A percentile compares a stretch with the other conserved stretches of the same genome.
These are phyloP conservation scores for Fusarium liriodendri DNA, from an alignment of 2,329 filamentous ascomycete genomes.

Conservation along the genomic window DNA sequence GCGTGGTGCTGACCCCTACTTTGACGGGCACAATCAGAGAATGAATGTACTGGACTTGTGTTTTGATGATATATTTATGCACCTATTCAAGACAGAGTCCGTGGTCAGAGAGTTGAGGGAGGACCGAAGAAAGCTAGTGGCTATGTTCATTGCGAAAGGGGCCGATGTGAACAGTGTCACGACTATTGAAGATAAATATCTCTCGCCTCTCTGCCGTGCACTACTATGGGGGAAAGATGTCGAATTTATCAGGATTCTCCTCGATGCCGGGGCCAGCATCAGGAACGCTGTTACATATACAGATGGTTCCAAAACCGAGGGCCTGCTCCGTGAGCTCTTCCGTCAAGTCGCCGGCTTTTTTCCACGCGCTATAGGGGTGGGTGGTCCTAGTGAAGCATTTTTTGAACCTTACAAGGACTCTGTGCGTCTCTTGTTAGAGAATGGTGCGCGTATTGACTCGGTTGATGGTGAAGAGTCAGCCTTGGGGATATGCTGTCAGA, in stretches of 20 bases:
- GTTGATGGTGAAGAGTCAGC: background rate
- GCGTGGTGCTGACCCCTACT: background rate
- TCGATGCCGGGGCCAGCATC: conserved; percentile 8
- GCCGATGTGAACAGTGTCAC: conserved; percentile 2
- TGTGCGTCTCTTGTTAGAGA: background rate
- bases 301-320: background rate
- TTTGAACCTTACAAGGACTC: background rate
- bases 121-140: background rate
- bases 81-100: background rate
- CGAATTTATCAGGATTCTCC: conserved; percentile 1
- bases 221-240: background rate
- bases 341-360: background rate
- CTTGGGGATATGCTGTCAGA: background rate
- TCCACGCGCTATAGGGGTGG: background rate
- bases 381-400: rapidly evolving
- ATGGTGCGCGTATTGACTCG: background rate
- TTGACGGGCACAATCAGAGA: background rate
- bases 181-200: background rate
- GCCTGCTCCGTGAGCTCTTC: background rate
- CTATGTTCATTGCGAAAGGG: background rate
- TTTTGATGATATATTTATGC: background rate
- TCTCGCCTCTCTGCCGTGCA: background rate
- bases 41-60: background rate
- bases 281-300: background rate
- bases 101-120: background rate